Evolutionary conservation across 2,329 filamentous ascomycete species (phyloP).

Genomic region (Westerdykella aurantiaca): DNA sequence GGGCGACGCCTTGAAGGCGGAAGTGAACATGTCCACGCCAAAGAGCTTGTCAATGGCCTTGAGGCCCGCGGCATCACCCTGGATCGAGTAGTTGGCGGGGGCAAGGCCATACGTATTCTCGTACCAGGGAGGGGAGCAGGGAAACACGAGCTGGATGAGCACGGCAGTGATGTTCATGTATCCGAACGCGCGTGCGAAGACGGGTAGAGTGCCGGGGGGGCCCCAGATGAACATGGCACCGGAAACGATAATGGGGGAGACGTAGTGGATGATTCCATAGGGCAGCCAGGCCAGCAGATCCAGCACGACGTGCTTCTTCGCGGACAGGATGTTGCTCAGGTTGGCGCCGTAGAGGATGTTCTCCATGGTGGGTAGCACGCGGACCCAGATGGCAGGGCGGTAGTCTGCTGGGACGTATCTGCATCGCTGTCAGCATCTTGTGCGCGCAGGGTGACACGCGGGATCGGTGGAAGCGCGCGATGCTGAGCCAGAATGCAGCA

Average conservation of each 20-base stretch:
- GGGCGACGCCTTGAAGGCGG: slow-evolving; percentile 82
- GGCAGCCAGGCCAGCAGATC: slow-evolving; percentile 90
- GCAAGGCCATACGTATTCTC: slow-evolving; percentile 88
- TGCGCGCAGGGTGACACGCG: slow-evolving; percentile 7
- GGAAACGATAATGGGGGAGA: slow-evolving; percentile 73
- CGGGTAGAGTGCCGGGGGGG: slow-evolving; percentile 75
- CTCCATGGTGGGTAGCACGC: slow-evolving; percentile 86
- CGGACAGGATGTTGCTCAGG: slow-evolving; percentile 89
- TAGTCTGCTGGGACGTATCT: slow-evolving; percentile 88
- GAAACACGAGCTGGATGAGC: slow-evolving; percentile 81
- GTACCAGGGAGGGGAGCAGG: slow-evolving; percentile 95
- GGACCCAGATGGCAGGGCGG: slow-evolving; percentile 90
- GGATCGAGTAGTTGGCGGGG: slow-evolving; percentile 87
- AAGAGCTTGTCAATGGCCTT: slow-evolving; percentile 86
- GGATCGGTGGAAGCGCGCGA: too few species aligned
- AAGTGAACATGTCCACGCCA: slow-evolving; percentile 87
- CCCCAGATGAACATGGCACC: slow-evolving; percentile 80
- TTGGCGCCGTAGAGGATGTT: slow-evolving; percentile 96
- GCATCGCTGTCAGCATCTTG: slow-evolving; percentile 17
- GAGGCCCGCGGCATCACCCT: slow-evolving; percentile 81
- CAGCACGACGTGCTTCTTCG: slow-evolving; percentile 75
- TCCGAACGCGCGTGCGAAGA: slow-evolving; percentile 81
- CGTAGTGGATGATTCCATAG: slow-evolving; percentile 88
- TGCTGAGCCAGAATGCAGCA: too few species aligned
- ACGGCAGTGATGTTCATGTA: slow-evolving; percentile 90